Base-by-base conservation (phyloP, 768 basidiomycete genomes). In the Kwoniella sp. region DNA sequence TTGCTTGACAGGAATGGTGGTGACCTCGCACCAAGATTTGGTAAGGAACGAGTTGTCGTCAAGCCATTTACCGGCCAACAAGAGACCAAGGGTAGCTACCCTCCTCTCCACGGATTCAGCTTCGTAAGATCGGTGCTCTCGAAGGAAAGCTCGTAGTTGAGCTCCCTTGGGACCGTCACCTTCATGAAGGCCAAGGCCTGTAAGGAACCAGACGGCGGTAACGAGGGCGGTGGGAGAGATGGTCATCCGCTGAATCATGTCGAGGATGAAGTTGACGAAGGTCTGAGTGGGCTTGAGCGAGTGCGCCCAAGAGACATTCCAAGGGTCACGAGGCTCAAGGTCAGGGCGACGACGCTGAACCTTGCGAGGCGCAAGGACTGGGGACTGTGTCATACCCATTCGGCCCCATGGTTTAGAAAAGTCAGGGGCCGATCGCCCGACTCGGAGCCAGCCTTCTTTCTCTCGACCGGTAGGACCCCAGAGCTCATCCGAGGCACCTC, bases 21-120 rank as follows among this genome's bases (percentile, higher is more conserved):
- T 71, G 26, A 72, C 70, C 47, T 75, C 73, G 40, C 48, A 64
- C 77, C 77, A 79, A 17, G 77, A 77, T 51, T 68, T 69, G 48
- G 63, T 74, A 15, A 74, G 55, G 64, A 72, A 79, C 2, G 77
- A 75, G 58, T 77, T 74, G 51, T 79, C 78, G 44, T 79, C 78
- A 27, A 79, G 53, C 75, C 77, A 78, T 55, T 79, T 79, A 53
- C 77, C 75, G 9, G 75, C 67, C 12, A 79, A 64, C 29, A 75
- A 63, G 2, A 79, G 53, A 24, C 73, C 78, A 49, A 79, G 67
- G 8, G 64, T 57, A 13, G 72, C 71, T 1, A 77, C 66, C 30
- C 70, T 56, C 27, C 57, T 65, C 63, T 76, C 71, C 9, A 71
- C 52, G 24, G 63, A 52, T n/a, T 72, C 65, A 21, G 40, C 29